These are phyloP conservation scores for Neurospora sublineolata DNA, from an alignment of 495 filamentous ascomycete genomes.

Conservation along the genomic window DNA sequence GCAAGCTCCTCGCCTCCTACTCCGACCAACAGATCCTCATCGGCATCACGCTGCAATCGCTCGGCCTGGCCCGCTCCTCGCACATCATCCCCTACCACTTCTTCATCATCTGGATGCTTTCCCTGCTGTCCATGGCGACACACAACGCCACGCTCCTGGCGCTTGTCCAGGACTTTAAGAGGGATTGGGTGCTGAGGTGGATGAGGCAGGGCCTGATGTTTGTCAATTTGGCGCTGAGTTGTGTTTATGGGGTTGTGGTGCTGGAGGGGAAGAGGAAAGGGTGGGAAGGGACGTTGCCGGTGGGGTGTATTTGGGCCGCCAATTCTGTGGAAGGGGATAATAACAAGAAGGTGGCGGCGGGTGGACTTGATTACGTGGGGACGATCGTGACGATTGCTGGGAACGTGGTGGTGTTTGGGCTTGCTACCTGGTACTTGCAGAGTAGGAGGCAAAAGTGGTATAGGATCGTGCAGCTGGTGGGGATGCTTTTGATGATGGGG, in stretches of 20 bases:
- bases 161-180: conserved; percentile 46
- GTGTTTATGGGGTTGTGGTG: conserved; percentile 39
- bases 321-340: background rate
- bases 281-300: conserved; percentile 38
- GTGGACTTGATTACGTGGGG: conserved; percentile 32
- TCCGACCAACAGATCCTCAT: conserved; percentile 51
- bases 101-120: conserved; percentile 52
- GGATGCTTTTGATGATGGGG: conserved; percentile 35
- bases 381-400: conserved; percentile 42
- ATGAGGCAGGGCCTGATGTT: conserved; percentile 48
- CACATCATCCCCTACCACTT: conserved; percentile 49
- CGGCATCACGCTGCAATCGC: conserved; percentile 46
- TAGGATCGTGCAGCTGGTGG: conserved; percentile 33
- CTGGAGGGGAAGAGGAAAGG: conserved; percentile 34
- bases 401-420: conserved; percentile 37
- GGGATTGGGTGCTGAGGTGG: conserved; percentile 51
- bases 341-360: conserved; percentile 18
- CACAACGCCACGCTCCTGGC: conserved; percentile 45
- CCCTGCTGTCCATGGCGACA: conserved; percentile 44
- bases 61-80: conserved; percentile 38
- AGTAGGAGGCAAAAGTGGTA: conserved; percentile 32
- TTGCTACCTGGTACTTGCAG: conserved; percentile 47
- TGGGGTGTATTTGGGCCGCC: conserved; percentile 40
- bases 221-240: conserved; percentile 40
- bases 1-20: conserved; percentile 46